phyloP scores from a whole-genome alignment of 441 rosid genomes.

The Euphorbia schlechtendalii region DNA sequence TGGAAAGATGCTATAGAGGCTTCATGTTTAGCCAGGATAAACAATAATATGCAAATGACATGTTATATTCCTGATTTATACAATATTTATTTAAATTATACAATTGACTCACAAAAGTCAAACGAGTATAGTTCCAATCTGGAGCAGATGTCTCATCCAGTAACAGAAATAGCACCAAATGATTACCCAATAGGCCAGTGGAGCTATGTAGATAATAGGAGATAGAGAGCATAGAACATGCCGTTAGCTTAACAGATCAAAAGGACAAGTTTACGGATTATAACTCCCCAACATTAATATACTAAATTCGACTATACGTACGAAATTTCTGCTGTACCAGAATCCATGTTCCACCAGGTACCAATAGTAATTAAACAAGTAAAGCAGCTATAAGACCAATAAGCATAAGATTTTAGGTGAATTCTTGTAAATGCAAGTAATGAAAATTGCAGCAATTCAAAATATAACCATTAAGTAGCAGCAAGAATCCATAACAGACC shows the following conservation, averaged over 20 bases:
- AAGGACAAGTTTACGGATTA: too few relatives aligned
- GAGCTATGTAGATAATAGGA: too few relatives aligned
- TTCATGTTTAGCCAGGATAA: background rate
- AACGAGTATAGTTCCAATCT: too few relatives aligned
- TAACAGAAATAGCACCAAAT: too few relatives aligned
- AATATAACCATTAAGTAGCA: background rate
- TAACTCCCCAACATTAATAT: background rate
- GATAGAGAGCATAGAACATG: too few relatives aligned
- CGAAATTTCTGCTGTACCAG: background rate
- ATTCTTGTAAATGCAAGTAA: background rate
- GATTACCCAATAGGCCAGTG: too few relatives aligned
- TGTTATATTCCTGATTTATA: too few relatives aligned
- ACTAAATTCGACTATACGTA: background rate
- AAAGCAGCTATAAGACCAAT: background rate
- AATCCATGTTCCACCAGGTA: background rate
- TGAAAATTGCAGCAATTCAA: background rate
- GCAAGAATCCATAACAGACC: background rate
- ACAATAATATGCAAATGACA: too few relatives aligned
- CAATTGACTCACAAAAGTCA: too few relatives aligned
- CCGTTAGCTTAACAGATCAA: too few relatives aligned
- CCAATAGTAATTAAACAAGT: background rate
- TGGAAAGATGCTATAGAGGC: background rate
- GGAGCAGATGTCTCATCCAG: too few relatives aligned
- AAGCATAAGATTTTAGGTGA: background rate
- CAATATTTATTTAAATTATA: too few relatives aligned